A percentile compares a stretch with the other conserved stretches of the same genome.
phyloP scores from a whole-genome alignment of 2,329 filamentous ascomycete genomes.

The Teratosphaeriaceae sp. region DNA sequence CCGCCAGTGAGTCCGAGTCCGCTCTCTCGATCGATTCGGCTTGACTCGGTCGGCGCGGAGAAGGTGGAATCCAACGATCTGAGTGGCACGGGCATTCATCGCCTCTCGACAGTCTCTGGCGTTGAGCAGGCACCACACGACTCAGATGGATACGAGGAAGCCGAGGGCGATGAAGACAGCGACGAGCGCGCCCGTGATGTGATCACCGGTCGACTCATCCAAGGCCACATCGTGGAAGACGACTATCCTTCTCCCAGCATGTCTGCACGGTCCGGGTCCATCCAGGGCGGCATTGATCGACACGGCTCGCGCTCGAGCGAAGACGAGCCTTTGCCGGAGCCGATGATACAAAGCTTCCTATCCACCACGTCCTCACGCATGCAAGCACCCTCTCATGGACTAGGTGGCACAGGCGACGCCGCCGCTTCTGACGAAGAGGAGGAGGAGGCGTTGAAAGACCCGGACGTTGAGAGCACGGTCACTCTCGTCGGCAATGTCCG shows the following conservation, averaged over 20 bases:
- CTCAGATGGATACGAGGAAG: conserved; percentile 29
- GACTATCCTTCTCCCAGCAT: conserved; percentile 74
- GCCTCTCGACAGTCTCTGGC: conserved; percentile 21
- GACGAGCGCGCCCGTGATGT: conserved; percentile 70
- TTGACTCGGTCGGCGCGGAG: conserved; percentile 20
- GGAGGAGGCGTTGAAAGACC: conserved; percentile 77
- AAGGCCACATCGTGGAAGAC: conserved; percentile 88
- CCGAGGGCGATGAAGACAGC: conserved; percentile 27
- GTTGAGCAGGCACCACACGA: conserved; percentile 20
- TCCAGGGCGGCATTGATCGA: conserved; percentile 32
- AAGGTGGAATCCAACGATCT: conserved; percentile 2
- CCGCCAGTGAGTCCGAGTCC: conserved; percentile 19
- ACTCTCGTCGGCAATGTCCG: conserved; percentile 95
- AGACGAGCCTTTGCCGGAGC: conserved; percentile 57
- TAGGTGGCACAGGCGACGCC: conserved; percentile 80
- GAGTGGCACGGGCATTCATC: conserved; percentile 7
- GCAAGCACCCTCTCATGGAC: conserved; percentile 45
- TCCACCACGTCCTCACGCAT: conserved; percentile 65
- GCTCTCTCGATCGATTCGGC: conserved; percentile 24
- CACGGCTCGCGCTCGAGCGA: conserved; percentile 36
- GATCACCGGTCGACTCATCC: conserved; percentile 81
- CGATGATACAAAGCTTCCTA: conserved; percentile 75
- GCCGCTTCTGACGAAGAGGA: conserved; percentile 84
- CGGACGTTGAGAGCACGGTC: conserved; percentile 85
- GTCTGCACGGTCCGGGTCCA: conserved; percentile 58